phyloP scores from a whole-genome alignment of 805 yeast genomes.

The Candida anglica region DNA sequence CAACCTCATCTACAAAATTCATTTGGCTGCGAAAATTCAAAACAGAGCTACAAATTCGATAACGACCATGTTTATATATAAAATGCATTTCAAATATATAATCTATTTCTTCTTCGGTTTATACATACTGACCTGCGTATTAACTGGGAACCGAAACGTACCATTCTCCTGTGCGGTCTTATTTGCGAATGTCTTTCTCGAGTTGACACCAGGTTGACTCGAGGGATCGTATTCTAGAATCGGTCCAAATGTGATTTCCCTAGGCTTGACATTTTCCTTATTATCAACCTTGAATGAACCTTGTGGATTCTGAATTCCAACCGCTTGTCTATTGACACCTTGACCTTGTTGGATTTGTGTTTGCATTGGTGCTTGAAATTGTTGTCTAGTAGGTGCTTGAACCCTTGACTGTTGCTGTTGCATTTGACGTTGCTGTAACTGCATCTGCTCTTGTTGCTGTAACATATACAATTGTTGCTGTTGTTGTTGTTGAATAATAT shows the following conservation, averaged over 20 bases:
- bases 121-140: slow-evolving; percentile 18
- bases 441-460: neutral
- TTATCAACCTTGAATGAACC: slow-evolving; percentile 1
- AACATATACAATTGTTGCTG: slow-evolving; percentile 3
- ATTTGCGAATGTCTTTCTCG: slow-evolving; percentile 6
- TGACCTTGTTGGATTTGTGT: neutral
- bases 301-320: neutral
- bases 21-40: too few species aligned
- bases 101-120: slow-evolving; percentile 16
- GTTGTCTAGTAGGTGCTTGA: slow-evolving; percentile 1
- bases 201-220: slow-evolving; percentile 10
- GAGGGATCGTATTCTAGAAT: slow-evolving; percentile 24
- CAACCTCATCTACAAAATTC: too few species aligned
- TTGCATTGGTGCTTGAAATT: slow-evolving; percentile 1
- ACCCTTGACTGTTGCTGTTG: neutral
- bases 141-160: slow-evolving; percentile 16
- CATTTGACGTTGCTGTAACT: neutral
- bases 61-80: too few species aligned
- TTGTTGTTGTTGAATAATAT: slow-evolving; percentile 4
- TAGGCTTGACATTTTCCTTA: slow-evolving; percentile 9
- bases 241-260: slow-evolving; percentile 20
- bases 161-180: slow-evolving; percentile 6
- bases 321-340: neutral
- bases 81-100: neutral
- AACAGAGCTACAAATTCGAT: too few species aligned